Evolutionary conservation across 495 filamentous ascomycete genomes (phyloP), one percentile per base, ranked within the genome.

Genomic region (Tuber brumale): DNA sequence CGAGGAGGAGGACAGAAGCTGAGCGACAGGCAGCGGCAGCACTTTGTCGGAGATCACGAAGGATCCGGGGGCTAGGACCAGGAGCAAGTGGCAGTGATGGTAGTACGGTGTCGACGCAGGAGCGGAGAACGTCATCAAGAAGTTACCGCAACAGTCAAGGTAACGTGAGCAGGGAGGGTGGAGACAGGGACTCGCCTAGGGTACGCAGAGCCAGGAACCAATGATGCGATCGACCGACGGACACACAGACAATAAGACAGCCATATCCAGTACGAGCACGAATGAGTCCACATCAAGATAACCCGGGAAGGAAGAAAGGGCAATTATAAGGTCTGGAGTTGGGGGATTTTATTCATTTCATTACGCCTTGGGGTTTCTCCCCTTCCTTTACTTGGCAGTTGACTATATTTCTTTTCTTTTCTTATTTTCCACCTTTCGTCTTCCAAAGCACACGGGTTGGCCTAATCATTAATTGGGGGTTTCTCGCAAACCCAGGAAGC

Each of bases 121-220:
- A 48, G 31, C 51, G 14, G 35, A 43, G 76, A 21, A 41, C 27
- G 19, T 69, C 41, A 31, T 35, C 35, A 43, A 69, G 51, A 27
- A 72, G 57, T 41, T 75, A 57, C 23, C 39, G 72, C 23, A 71
- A 46, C 27, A 23, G 70, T 70, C 35, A 66, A 41, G 69, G 71
- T 39, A 70, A 69, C 70, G 72, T 35, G 42, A 72, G 61, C n/a
- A 43, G 51, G 27, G n/a, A 66, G 31, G 57, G n/a, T 16, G 27
- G 27, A 66, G 57, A 31, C 12, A 66, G 57, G 57, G 8, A 16
- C 57, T 31, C 27, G 57, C 57, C 57, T 31, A 12, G 27, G 27
- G 57, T 12, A 3, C 27, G 57, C 14, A 31, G 57, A 12, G 57
- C 27, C 3, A 66, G 57, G 57, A 66, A 66, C 18, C 27, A 31